These are phyloP conservation scores for Panaeolus cyanescens DNA, from an alignment of 768 basidiomycete species.

Conservation along the genomic window DNA sequence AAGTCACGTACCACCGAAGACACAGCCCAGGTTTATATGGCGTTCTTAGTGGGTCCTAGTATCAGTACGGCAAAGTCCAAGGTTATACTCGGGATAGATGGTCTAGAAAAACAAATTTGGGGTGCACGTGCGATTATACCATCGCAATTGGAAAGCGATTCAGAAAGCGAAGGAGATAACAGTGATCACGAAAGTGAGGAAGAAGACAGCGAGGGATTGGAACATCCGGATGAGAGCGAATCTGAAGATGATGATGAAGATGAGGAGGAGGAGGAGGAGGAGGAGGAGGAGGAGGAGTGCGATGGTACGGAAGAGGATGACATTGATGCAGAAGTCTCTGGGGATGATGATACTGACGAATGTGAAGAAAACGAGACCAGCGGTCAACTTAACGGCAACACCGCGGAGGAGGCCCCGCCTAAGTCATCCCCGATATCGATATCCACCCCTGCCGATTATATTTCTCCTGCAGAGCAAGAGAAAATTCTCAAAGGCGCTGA, in stretches of 20 bases:
- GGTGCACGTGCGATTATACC: conserved; percentile 32
- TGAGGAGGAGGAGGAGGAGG: conserved; percentile 14
- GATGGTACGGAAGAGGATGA: conserved; percentile 11
- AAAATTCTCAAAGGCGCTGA: conserved; percentile 34
- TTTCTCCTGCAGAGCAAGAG: conserved; percentile 31
- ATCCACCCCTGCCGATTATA: conserved; percentile 5
- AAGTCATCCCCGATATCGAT: not conserved
- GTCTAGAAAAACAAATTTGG: conserved; percentile 53
- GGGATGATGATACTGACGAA: no score
- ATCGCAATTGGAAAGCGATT: conserved; percentile 17
- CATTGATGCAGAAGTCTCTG: conserved; percentile 1
- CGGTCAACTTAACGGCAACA: not conserved
- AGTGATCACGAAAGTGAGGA: conserved; percentile 4
- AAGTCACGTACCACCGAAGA: not conserved
- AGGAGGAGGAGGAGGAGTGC: conserved; percentile 3
- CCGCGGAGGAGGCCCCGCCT: not conserved
- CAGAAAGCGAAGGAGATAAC: conserved; percentile 16
- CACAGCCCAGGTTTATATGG: conserved; percentile 49
- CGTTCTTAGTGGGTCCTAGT: conserved; percentile 68
- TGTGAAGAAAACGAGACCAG: not conserved
- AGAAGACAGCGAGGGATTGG: conserved; percentile 4
- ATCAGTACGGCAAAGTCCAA: conserved; percentile 60
- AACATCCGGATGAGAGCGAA: conserved; percentile 18
- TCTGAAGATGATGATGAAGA: conserved; percentile 18
- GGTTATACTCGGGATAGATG: conserved; percentile 65